Evolutionary conservation across 495 filamentous ascomycete genomes (phyloP), one percentile per base, ranked within the genome.

Genomic region (Tetracladium marchalianum): DNA sequence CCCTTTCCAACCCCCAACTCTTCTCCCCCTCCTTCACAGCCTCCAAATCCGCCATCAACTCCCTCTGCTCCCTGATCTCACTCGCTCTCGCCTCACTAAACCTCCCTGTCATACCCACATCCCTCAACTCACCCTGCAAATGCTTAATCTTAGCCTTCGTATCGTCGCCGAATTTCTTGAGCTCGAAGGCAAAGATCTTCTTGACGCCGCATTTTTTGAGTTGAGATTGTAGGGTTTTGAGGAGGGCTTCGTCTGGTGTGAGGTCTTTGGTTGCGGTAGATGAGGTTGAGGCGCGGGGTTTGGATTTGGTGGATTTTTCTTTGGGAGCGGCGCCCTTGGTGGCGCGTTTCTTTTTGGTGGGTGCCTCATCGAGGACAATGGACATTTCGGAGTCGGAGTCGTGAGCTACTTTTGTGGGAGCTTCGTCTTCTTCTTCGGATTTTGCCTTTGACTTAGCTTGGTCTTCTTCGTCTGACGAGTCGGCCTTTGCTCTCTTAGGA

Each of bases 201-300:
- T 87, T 85, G 39, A 98, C 79, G 37, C 92, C 92, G 56, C 92
- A 98, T 67, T 95, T 96, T 35, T 84, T 56, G 24, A 98, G 72
- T 65, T 88, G 87, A 16, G 77, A 75, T 65, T 98, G 92, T 12
- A 98, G 72, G n/a, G 78, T 80, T 62, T 90, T 97, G 62, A 97
- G 87, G 63, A 92, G 84, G 8, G 73, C 77, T 35, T 90, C 80
- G 47, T 87, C 76, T 0, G 83, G 75, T 32, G 80, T 74, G 6
- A 70, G 54, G 9, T 82, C 77, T 44, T 73, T 61, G 15, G 57
- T 31, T 35, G 24, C 31, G 32, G 22, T 35, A 6, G 11, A 35
- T 13, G 38, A 18, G 55, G 55, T 31, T 12, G 43, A 11, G 10
- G 33, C 22, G 7, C 22, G 22, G 27, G 33, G 39, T 36, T 34